phyloP scores from a whole-genome alignment of 495 filamentous ascomycete genomes.

The Penicillium cataractarum region DNA sequence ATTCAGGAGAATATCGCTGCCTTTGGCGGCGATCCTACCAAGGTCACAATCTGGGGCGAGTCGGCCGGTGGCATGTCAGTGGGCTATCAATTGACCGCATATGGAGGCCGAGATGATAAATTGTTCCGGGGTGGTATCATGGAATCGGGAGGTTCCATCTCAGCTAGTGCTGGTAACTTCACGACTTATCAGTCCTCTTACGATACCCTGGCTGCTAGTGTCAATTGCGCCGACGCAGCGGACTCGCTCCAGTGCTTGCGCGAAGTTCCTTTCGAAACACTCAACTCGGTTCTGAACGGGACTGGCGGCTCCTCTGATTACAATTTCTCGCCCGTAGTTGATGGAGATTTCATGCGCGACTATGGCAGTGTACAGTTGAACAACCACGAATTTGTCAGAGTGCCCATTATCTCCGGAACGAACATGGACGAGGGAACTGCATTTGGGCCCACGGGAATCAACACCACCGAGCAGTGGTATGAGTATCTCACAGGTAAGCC shows the following conservation, averaged over 20 bases:
- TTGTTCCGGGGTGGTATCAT: conserved; percentile 52
- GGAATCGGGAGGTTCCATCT: conserved; percentile 50
- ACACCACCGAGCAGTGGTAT: conserved; percentile 51
- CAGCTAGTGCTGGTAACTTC: conserved; percentile 32
- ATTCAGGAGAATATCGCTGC: conserved; percentile 58
- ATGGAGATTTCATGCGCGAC: conserved; percentile 52
- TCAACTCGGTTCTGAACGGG: conserved; percentile 46
- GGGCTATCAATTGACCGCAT: conserved; percentile 54
- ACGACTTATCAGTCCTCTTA: conserved; percentile 43
- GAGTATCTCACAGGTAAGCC: conserved; percentile 43
- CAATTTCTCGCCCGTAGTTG: conserved; percentile 49
- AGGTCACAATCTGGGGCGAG: conserved; percentile 74
- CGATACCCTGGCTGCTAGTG: conserved; percentile 41
- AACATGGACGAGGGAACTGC: conserved; percentile 55
- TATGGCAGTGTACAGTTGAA: conserved; percentile 41
- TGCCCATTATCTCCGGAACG: conserved; percentile 51
- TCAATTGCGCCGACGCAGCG: conserved; percentile 38
- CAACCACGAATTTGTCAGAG: conserved; percentile 46
- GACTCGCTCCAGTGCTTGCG: conserved; percentile 54
- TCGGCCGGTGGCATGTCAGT: conserved; percentile 59
- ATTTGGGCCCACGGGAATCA: conserved; percentile 48
- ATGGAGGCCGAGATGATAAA: conserved; percentile 51
- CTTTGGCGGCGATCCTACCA: conserved; percentile 58
- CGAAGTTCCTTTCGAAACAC: conserved; percentile 43
- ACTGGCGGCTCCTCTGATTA: conserved; percentile 35